Evolutionary conservation across 2,329 filamentous ascomycete species (phyloP), one percentile per base, ranked within the genome.

Genomic region (Chrysosporium queenslandicum): DNA sequence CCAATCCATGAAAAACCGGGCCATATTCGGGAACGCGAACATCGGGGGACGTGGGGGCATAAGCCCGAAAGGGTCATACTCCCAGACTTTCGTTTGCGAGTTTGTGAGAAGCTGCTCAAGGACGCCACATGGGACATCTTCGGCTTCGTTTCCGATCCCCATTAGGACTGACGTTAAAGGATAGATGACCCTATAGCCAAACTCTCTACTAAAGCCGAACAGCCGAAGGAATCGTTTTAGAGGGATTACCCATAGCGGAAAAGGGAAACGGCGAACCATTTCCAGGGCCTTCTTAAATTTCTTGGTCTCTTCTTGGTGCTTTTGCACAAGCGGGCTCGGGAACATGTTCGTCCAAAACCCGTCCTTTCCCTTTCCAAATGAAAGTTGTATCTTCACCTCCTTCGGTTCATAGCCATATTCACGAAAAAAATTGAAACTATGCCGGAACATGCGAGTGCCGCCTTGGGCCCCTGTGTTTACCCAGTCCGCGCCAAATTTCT

Each of bases 121-220:
- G 30, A 88, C 81, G 21, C 83, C 82, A 39, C 77, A 78, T 0
- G 84, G 80, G 0, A 88, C 83, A 56, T 86, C 80, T 0, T 83
- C 79, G 0, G 84, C 85, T 59, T 86, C 82, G 58, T 88, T 88
- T 1, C 85, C 83, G 0, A 85, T 87, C 0, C 85, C 85, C 0
- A 88, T 71, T 62, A 89, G 87, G 1, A 88, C 70, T 0, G 85
- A 85, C 29, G 87, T 78, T 64, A 88, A 78, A 0, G 85, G 85
- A 53, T 85, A 74, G 0, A 84, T 80, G 66, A 88, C 82, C 32
- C 80, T 81, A 60, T 87, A 82, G 14, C 77, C 78, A 62, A 88
- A 89, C 52, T 85, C 82, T 8, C 78, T 74, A 52, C 74, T 82
- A 67, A 88, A 87, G 53, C 79, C 70, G 66, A 86, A 87, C 47